A percentile compares a stretch with the other conserved stretches of the same genome.
phyloP scores from a whole-genome alignment of 2,329 filamentous ascomycete genomes.

The Arthrobotrys conoides region DNA sequence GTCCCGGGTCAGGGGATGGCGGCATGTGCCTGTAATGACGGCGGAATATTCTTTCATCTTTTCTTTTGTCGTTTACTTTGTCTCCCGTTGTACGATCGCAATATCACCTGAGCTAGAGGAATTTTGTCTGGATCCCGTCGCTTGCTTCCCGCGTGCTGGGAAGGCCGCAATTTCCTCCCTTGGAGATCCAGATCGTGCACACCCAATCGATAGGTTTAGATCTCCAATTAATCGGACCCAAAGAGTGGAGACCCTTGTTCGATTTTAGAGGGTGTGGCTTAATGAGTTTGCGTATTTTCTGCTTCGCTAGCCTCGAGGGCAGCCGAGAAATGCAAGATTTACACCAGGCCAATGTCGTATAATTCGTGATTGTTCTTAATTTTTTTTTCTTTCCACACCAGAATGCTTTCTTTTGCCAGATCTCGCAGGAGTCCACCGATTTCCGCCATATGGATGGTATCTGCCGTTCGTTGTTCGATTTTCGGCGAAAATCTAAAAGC shows the following conservation, averaged over 20 bases:
- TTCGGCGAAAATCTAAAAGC: constrained; percentile 36
- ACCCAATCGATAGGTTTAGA: constrained; percentile 61
- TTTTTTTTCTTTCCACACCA: constrained; percentile 17
- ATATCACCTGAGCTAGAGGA: constrained; percentile 54
- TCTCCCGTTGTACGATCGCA: constrained; percentile 32
- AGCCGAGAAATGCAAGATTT: constrained; percentile 31
- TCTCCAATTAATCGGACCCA: constrained; percentile 60
- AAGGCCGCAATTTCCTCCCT: constrained; percentile 57
- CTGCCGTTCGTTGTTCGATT: constrained; percentile 31
- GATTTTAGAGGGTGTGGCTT: constrained; percentile 56
- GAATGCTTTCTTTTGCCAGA: constrained; percentile 39
- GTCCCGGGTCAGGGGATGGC: constrained; percentile 47
- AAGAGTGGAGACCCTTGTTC: constrained; percentile 56
- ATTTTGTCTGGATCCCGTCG: constrained; percentile 36
- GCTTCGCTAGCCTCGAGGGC: constrained; percentile 39
- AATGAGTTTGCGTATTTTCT: constrained; percentile 58
- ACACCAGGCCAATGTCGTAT: constrained; percentile 29
- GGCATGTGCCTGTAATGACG: constrained; percentile 42
- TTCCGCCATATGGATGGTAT: constrained; percentile 39
- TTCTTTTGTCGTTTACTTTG: constrained; percentile 35
- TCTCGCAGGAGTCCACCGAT: constrained; percentile 56
- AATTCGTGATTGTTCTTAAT: constrained; percentile 19
- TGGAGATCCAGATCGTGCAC: constrained; percentile 56
- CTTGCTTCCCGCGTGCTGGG: constrained; percentile 59
- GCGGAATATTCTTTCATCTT: constrained; percentile 48